Evolutionary conservation across 352 stramenopile species (phyloP).

Genomic region (Phytophthora cryptogea): DNA sequence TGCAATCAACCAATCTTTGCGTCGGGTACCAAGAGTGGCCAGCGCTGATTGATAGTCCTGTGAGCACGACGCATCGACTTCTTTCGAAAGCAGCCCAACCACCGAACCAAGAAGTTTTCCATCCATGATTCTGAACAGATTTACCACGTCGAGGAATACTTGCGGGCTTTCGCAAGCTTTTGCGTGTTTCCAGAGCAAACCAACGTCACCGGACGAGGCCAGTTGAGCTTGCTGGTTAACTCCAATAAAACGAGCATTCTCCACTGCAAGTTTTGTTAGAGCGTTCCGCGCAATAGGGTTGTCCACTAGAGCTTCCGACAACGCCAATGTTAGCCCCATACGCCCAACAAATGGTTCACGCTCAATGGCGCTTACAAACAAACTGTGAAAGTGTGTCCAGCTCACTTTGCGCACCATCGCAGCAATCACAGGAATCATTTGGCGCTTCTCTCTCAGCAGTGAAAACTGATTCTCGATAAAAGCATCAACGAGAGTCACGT

Average conservation of each 20-base stretch:
- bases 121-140: constrained; percentile 3
- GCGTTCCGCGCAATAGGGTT: not conserved
- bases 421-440: constrained; percentile 7
- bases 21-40: not conserved
- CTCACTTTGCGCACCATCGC: constrained; percentile 6
- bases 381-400: not conserved
- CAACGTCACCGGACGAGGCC: constrained; percentile 11
- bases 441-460: constrained; percentile 3
- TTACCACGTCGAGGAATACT: constrained; percentile 10
- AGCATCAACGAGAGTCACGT: not conserved
- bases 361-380: no score
- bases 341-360: not conserved
- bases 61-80: not conserved
- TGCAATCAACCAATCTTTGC: constrained; percentile 8
- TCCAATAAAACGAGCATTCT: constrained; percentile 1
- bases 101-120: constrained; percentile 8
- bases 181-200: constrained; percentile 18
- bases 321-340: not conserved
- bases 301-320: not conserved
- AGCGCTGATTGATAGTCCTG: not conserved
- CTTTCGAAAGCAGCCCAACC: constrained; percentile 1
- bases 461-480: constrained; percentile 14
- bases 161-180: constrained; percentile 8
- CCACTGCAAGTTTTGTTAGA: constrained; percentile 1
- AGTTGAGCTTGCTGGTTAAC: not conserved